A percentile compares a stretch with the other conserved stretches of the same genome.
Conservation (phyloP, 257 asterid genomes). For the Linderniella brevidens region DNA sequence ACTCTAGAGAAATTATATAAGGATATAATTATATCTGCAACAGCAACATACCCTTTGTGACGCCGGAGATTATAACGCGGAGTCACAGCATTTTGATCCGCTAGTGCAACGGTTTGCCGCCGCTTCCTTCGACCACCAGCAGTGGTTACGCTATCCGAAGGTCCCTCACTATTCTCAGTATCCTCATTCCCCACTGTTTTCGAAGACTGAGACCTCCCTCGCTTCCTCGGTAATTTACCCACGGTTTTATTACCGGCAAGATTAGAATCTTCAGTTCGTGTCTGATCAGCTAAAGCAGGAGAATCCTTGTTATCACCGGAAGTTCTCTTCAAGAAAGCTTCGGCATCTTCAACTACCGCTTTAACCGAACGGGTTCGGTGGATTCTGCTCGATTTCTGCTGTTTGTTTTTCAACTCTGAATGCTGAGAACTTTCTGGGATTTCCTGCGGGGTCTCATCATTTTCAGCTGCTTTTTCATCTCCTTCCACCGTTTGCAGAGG, state of each 20-base stretch:
- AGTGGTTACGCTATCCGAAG: conserved; percentile 42
- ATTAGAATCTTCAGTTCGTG: conserved; percentile 28
- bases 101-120: conserved; percentile 34
- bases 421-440: conserved; percentile 33
- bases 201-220: conserved; percentile 40
- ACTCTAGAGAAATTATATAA: no score
- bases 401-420: conserved; percentile 23
- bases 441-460: conserved; percentile 11
- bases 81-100: conserved; percentile 33
- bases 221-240: conserved; percentile 27
- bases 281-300: conserved; percentile 20
- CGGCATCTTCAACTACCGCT: conserved; percentile 62
- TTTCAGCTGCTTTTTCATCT: conserved; percentile 8
- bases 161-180: conserved; percentile 49
- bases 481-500: no score
- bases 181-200: conserved; percentile 35
- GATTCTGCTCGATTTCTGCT: conserved; percentile 23
- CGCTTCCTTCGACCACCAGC: conserved; percentile 71
- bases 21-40: no score
- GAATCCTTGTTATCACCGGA: conserved; percentile 18
- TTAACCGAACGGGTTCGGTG: conserved; percentile 40
- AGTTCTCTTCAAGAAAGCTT: conserved; percentile 27
- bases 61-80: conserved; percentile 67
- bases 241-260: conserved; percentile 21
- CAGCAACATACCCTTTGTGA: conserved; percentile 29